Evolutionary conservation across 208 protist species (phyloP), one percentile per base, ranked within the genome.

Genomic region (Trypanosoma platydactyli): DNA sequence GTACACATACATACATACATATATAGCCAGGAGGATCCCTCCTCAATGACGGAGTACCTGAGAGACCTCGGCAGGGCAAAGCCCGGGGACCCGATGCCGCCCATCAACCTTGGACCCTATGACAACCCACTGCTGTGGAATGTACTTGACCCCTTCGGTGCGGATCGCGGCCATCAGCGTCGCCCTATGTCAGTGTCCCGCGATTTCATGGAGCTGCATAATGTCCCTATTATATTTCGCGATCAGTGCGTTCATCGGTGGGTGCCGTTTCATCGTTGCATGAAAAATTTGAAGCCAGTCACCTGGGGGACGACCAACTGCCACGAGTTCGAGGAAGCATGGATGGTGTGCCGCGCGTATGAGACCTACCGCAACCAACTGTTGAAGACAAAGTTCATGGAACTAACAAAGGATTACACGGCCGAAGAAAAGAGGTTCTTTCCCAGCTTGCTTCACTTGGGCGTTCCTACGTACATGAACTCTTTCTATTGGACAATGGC

Each of bases 121-220:
- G 90, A 95, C 76, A 95, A 95, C 65, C 90, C 90, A 18, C 77
- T 95, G 20, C 74, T 95, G 46, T 95, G 90, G 88, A 95, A 95
- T 75, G 85, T 90, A 73, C 80, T 95, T 25, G 90, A 95, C 49
- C 90, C 90, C n/a, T 95, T 81, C 58, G 90, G 90, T 49, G 90
- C 90, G n/a, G 90, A 95, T 69, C 87, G 90, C 73, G 81, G 86
- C 11, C 90, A 95, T 64, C 90, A 95, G 70, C 90, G 90, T 49
- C 84, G 90, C 13, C 90, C 90, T 3, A 91, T 92, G 86, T 88
- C 88, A 1, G 85, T 95, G 5, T 95, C 90, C 16, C 90, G 90
- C 33, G 78, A 88, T 64, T 91, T 90, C 42, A 95, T 95, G 90
- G 87, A 95, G 71, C 74, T 95, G 50, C 77, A 95, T 38, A 78